Base-by-base conservation (phyloP, 2,329 filamentous ascomycete genomes). In the Chaetomiaceae sp. region DNA sequence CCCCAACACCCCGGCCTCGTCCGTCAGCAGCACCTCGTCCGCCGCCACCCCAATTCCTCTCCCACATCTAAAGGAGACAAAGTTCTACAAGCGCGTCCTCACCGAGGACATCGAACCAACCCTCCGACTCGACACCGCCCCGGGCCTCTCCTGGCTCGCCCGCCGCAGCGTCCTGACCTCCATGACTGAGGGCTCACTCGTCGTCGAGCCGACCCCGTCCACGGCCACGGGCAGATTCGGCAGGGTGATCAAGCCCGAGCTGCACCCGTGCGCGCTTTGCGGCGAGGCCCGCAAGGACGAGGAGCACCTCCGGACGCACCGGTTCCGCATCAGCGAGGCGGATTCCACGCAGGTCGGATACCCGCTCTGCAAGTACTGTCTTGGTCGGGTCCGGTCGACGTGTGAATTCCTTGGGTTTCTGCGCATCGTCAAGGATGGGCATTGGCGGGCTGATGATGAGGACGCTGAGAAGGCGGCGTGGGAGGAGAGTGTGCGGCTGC, bases 41-140 rank as follows among this genome's bases (percentile, higher is more conserved):
- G 61, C 69, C 34, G 61, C 69, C 31, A 61, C 65, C 11, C 68
- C 67, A 39, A 68, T 45, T 22, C 45, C 68, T 19, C 64, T 81
- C 31, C 83, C 81, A 3, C 83, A 85, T 4, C 73, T 99, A 37
- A 95, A 94, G 66, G 94, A 97, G 53, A 89, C 88, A 25, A 89
- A 88, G 60, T 99, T 97, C 67, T 99, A 92, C 74, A 97, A 97
- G 73, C 85, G 94, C 43, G 85, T 85, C 6, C 71, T 97, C 23
- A 79, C 83, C 19, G 94, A 99, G 69, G 94, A 99, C 65, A 89
- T 99, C 53, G 94, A 99, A 67, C 94, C 94, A 0, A 96, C 94
- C 0, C 75, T 99, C 9, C 85, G 94, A 38, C 80, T 99, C 3
- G 94, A 99, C 68, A 80, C 84, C 2, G 91, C 94, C 0, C 94